phyloP scores from a whole-genome alignment of 345 rosid genomes.

The Gossypioides kirkii region DNA sequence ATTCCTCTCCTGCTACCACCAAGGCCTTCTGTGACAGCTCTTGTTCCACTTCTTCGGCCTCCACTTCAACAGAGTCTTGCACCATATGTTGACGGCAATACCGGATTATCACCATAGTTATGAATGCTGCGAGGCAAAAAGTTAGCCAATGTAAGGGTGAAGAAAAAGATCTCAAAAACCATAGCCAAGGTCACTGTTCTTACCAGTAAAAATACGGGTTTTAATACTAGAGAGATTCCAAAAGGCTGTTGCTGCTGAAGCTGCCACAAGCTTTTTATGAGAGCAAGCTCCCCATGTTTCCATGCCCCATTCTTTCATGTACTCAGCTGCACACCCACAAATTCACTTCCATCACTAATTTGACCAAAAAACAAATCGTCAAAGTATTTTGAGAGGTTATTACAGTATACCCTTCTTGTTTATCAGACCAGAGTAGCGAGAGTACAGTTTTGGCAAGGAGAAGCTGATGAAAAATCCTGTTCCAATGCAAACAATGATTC shows the following conservation, averaged over 20 bases:
- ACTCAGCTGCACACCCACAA: slow-evolving; percentile 43
- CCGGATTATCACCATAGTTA: slow-evolving; percentile 61
- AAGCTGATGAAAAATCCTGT: slow-evolving; percentile 84
- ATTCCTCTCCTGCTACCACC: slow-evolving; percentile 24
- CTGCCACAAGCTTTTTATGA: slow-evolving; percentile 81
- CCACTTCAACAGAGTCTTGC: slow-evolving; percentile 32
- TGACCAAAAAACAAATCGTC: neutral
- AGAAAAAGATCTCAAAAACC: neutral
- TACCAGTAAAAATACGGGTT: slow-evolving; percentile 79
- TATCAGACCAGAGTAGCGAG: slow-evolving; percentile 53
- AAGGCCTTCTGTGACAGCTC: slow-evolving; percentile 37
- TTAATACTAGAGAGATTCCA: slow-evolving; percentile 85
- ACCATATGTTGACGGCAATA: slow-evolving; percentile 50
- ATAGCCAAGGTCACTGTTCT: neutral
- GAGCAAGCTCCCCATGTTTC: slow-evolving; percentile 72
- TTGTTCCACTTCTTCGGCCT: slow-evolving; percentile 24
- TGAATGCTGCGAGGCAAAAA: slow-evolving; percentile 52
- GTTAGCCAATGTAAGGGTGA: neutral
- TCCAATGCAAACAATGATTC: slow-evolving; percentile 12
- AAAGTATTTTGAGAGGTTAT: neutral
- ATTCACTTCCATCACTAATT: slow-evolving; percentile 15
- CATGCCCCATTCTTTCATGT: slow-evolving; percentile 31
- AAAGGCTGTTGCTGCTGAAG: slow-evolving; percentile 67
- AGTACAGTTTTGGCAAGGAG: slow-evolving; percentile 64
- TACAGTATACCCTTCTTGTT: slow-evolving; percentile 47